Evolutionary conservation across 2,329 filamentous ascomycete species (phyloP), one percentile per base, ranked within the genome.

Genomic region (Ascochyta rabiei): DNA sequence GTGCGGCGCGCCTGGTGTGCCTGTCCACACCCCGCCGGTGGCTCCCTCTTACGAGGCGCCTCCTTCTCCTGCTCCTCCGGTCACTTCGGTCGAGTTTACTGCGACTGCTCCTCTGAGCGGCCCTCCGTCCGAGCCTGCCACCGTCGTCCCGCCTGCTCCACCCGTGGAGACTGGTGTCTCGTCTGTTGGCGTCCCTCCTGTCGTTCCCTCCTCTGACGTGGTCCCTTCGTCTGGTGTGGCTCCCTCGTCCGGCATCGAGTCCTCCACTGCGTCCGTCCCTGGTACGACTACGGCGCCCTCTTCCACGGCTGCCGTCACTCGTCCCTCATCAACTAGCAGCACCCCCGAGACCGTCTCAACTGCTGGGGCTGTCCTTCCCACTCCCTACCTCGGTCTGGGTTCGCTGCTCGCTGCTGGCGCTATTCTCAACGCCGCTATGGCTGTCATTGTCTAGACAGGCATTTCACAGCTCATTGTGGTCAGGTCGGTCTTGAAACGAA

Each of bases 341-440:
- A 28, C 35, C n/a, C 57, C 50, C 15, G 13, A 40, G 15, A 43
- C 53, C 6, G 46, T 63, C 16, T 55, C 63, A 9, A 59, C 59
- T 30, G 62, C 59, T 45, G 66, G 53, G 9, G 68, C 55, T 24
- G 43, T 60, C 34, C 40, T 68, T n/a, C 56, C 59, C 8, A 61
- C 64, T 19, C 57, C 64, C 19, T 56, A 63, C 30, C 34, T 56
- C 21, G 58, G 61, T 24, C 44, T 68, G 56, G 61, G 64, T 30
- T 62, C 61, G 28, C 42, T 70, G 18, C 37, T 69, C 28, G 65
- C 49, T 48, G 65, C 56, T 24, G 66, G 65, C 40, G 62, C 63
- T 56, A 39, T 48, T 10, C n/a, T 53, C 44, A 57, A 45, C 28
- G 60, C 53, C 40, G 62, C 56, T 35, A 52, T 69, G 45, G 62